A percentile compares a stretch with the other conserved stretches of the same genome.
Conservation (phyloP, 192 early-diverging fungal genomes). For the Backusella westeae region DNA sequence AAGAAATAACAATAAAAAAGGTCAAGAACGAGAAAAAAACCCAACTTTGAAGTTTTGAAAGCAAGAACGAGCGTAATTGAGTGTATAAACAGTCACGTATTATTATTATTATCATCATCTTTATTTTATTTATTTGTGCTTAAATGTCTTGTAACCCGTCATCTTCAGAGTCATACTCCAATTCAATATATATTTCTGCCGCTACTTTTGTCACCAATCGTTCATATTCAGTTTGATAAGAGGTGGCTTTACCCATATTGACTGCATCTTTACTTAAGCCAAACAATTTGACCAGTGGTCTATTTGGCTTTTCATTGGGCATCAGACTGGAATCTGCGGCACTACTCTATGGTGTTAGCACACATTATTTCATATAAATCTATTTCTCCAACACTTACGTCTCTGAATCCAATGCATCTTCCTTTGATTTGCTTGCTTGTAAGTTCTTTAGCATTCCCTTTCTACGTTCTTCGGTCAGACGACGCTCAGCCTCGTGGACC, state of each 20-base stretch:
- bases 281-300: background rate
- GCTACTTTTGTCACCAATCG: slow-evolving; percentile 23
- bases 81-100: background rate
- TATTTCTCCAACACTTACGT: background rate
- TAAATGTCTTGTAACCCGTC: background rate
- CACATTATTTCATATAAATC: too few species aligned
- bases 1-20: background rate
- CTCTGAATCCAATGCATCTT: background rate
- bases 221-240: slow-evolving; percentile 28
- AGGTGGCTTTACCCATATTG: slow-evolving; percentile 24
- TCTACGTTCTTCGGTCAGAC: slow-evolving; percentile 13
- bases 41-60: too few species aligned
- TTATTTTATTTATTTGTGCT: background rate
- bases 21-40: background rate
- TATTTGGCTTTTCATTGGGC: background rate
- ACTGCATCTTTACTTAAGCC: slow-evolving; percentile 19
- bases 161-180: background rate
- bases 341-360: background rate
- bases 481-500: slow-evolving; percentile 41
- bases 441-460: slow-evolving; percentile 8
- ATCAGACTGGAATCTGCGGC: background rate
- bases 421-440: background rate
- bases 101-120: background rate
- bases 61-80: background rate
- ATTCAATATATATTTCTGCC: slow-evolving; percentile 18